Base-by-base conservation (phyloP, 352 stramenopile species). In the Pythium rishiriense region DNA sequence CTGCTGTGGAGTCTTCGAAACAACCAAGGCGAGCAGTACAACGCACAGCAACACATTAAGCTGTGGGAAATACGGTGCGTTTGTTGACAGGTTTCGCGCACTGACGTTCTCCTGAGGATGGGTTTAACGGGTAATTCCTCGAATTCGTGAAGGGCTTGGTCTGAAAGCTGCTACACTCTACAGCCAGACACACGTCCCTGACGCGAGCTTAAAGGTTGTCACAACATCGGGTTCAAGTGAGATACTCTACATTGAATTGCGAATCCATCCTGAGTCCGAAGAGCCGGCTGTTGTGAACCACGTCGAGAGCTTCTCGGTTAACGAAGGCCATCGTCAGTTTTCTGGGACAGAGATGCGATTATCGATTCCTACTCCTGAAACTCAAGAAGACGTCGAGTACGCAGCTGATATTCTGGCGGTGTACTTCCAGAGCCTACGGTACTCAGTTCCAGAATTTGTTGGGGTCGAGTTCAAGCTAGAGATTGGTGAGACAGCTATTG, bases 321-420 rank as follows among this genome's bases (percentile, higher is more conserved):
- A 79, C 50, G 83, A 91, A 68, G 58, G 60, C 4, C 83, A 94
- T 37, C 65, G 83, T 12, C 58, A 76, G 29, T 93, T 94, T 51
- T 93, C 85, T 3, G 85, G 85, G 14, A 94, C 85, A 9, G 83
- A 94, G 48, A 89, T 94, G 76, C 72, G 81, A 9, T 58, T 94
- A 31, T 73, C 73, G 11, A 68, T 94, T 28, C 83, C 85, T 21
- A 75, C 55, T 47, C 81, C 83, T 41, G 51, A 64, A 7, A 50
- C 19, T 1, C 1, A 49, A 56, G 45, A 39, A 29, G 15, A 86
- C 1, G n/a, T 89, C 7, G 77, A 85, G 26, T 72, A 74, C 21
- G 80, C 73, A 26, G 74, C 77, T 10, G 76, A 87, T 29, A 68
- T 59, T 15, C 54, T 94, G 22, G 69, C 78, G 9, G 31, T 84